Evolutionary conservation across 768 basidiomycete genomes (phyloP).

Genomic region (Xerocomellus intermedius): DNA sequence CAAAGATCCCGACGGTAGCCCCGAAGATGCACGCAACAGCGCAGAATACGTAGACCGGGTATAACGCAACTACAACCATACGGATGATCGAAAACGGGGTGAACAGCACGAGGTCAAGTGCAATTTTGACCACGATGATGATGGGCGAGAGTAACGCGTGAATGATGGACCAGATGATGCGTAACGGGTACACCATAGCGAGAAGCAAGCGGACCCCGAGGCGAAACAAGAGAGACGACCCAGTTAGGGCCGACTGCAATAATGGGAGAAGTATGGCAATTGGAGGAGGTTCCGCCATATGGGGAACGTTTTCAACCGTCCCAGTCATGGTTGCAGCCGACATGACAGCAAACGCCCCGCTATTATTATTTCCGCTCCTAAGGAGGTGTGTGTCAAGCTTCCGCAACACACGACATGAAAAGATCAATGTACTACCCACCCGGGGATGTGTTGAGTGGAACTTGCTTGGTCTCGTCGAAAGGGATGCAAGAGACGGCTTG

Average conservation of each 20-base stretch:
- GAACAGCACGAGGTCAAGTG: conserved; percentile 42
- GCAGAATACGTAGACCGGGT: conserved; percentile 55
- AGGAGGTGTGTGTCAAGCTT: neutral
- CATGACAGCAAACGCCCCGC: conserved; percentile 4
- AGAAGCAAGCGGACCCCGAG: conserved; percentile 13
- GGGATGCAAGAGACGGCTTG: no score
- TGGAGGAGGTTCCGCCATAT: conserved; percentile 18
- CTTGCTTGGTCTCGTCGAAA: neutral
- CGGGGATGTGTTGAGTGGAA: neutral
- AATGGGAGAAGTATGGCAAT: conserved; percentile 26
- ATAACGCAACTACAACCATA: conserved; percentile 43
- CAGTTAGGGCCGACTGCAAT: conserved; percentile 7
- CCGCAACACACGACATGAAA: neutral
- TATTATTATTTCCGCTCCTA: neutral
- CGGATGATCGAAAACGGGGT: conserved; percentile 43
- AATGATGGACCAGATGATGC: conserved; percentile 25
- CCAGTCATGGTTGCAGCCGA: conserved; percentile 1
- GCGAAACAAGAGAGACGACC: conserved; percentile 13
- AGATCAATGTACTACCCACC: conserved; percentile 1
- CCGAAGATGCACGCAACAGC: conserved; percentile 58
- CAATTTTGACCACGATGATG: conserved; percentile 40
- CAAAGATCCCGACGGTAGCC: conserved; percentile 42
- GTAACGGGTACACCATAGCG: conserved; percentile 17
- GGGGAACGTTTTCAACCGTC: neutral
- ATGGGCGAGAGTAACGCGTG: conserved; percentile 50